Conservation (phyloP, 805 yeast genomes). For the Spencermartinsiella europaea region DNA sequence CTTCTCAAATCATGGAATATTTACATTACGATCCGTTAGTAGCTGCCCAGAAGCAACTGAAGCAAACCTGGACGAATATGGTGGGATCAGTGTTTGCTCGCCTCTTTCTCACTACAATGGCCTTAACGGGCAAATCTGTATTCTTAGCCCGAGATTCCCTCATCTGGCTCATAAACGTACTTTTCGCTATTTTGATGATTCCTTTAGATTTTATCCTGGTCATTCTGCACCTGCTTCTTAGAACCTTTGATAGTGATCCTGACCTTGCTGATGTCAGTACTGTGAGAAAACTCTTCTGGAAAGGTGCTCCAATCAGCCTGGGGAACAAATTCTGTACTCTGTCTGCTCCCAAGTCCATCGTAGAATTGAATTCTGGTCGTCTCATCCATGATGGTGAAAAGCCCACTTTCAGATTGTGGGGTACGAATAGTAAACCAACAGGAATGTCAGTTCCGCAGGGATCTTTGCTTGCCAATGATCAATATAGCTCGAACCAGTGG, state of each 20-base stretch:
- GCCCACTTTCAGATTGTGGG: neutral
- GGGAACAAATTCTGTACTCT: slow-evolving; percentile 9
- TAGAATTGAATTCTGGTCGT: neutral
- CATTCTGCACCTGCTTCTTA: slow-evolving; percentile 6
- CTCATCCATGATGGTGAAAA: neutral
- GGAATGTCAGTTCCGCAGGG: too few species aligned
- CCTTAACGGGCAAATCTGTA: slow-evolving; percentile 8
- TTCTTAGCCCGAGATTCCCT: slow-evolving; percentile 17
- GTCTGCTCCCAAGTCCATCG: slow-evolving; percentile 12
- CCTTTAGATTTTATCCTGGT: slow-evolving; percentile 18
- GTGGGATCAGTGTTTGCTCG: neutral
- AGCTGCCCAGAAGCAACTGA: slow-evolving; percentile 14
- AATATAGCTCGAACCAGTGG: too few species aligned
- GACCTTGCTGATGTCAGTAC: slow-evolving; percentile 14
- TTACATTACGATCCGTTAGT: slow-evolving; percentile 11
- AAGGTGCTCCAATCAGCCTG: slow-evolving; percentile 11
- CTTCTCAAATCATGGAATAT: neutral
- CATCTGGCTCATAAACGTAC: slow-evolving; percentile 4
- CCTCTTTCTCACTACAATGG: slow-evolving; percentile 4
- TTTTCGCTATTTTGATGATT: slow-evolving; percentile 9
- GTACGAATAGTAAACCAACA: too few species aligned
- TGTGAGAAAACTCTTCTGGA: slow-evolving; percentile 19
- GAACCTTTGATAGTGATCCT: neutral
- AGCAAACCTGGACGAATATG: slow-evolving; percentile 12
- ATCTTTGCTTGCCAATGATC: too few species aligned